Evolutionary conservation across 306 rosid species (phyloP).

Genomic region (Clitoria ternatea): DNA sequence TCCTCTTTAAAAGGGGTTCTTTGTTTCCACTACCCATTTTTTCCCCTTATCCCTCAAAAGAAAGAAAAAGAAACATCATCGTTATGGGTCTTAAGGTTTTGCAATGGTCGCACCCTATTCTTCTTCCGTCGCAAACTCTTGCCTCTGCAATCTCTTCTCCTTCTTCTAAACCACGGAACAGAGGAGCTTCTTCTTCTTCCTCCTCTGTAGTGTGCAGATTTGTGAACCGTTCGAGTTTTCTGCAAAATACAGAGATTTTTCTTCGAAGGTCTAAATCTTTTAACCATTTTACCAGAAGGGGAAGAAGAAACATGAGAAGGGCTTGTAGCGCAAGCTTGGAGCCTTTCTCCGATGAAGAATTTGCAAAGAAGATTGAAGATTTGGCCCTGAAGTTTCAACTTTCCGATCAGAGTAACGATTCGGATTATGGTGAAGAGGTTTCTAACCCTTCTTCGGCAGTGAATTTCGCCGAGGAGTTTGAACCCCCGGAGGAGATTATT

Average conservation of each 20-base stretch:
- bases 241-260: slow-evolving; percentile 29
- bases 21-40: background rate
- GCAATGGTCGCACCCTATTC: slow-evolving; percentile 56
- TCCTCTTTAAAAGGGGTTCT: background rate
- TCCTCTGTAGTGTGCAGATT: slow-evolving; percentile 29
- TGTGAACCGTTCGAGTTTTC: slow-evolving; percentile 39
- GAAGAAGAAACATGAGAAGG: slow-evolving; percentile 31
- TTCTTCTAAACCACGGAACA: slow-evolving; percentile 43
- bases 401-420: slow-evolving; percentile 23
- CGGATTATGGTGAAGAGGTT: slow-evolving; percentile 3
- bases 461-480: slow-evolving; percentile 12
- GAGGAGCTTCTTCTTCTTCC: too few relatives aligned
- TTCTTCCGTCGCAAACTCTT: slow-evolving; percentile 63
- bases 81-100: slow-evolving; percentile 59
- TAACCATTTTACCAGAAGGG: slow-evolving; percentile 15
- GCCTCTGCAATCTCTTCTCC: slow-evolving; percentile 53
- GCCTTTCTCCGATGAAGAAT: slow-evolving; percentile 75
- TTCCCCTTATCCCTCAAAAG: too few relatives aligned
- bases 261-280: slow-evolving; percentile 44
- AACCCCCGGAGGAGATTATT: slow-evolving; percentile 47
- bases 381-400: slow-evolving; percentile 59
- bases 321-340: slow-evolving; percentile 60
- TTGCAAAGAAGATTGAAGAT: slow-evolving; percentile 68
- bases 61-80: background rate
- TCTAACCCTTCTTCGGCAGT: background rate